Conservation (phyloP, 441 rosid genomes). For the Eruca vesicaria region DNA sequence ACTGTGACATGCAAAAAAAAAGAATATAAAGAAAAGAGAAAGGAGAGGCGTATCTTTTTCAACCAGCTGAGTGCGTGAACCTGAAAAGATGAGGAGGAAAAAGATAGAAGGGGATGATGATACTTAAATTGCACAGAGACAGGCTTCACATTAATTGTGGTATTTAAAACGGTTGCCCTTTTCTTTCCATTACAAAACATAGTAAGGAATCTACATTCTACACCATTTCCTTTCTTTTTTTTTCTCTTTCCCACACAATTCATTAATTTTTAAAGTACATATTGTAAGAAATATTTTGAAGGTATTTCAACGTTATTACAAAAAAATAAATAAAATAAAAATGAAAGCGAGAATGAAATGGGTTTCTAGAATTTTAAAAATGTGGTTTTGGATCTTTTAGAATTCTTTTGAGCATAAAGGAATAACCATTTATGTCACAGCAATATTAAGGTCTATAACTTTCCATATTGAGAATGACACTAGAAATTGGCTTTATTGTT, state of each 20-base stretch:
- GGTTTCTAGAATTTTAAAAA: background rate
- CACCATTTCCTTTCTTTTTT: background rate
- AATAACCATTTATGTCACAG: conserved; percentile 4
- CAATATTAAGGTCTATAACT: conserved; percentile 17
- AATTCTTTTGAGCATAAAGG: conserved; percentile 14
- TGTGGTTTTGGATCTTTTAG: background rate
- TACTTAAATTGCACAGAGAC: conserved; percentile 20
- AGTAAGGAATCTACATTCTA: conserved; percentile 7
- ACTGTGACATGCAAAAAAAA: conserved; percentile 27
- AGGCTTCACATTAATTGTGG: conserved; percentile 19
- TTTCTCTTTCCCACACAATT: background rate
- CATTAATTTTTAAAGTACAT: no score
- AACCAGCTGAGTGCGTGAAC: conserved; percentile 31
- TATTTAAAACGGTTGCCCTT: conserved; percentile 15
- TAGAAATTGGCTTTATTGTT: background rate
- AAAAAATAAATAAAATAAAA: no score
- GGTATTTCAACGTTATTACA: no score
- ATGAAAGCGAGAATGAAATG: background rate
- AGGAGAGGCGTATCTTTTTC: conserved; percentile 17
- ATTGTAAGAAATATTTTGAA: background rate
- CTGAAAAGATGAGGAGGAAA: conserved; percentile 19
- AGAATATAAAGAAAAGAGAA: background rate
- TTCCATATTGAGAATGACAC: conserved; percentile 18
- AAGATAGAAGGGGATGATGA: background rate
- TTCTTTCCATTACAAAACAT: background rate